Evolutionary conservation across 2,329 filamentous ascomycete genomes (phyloP).

Genomic region (Neonectria ditissima): DNA sequence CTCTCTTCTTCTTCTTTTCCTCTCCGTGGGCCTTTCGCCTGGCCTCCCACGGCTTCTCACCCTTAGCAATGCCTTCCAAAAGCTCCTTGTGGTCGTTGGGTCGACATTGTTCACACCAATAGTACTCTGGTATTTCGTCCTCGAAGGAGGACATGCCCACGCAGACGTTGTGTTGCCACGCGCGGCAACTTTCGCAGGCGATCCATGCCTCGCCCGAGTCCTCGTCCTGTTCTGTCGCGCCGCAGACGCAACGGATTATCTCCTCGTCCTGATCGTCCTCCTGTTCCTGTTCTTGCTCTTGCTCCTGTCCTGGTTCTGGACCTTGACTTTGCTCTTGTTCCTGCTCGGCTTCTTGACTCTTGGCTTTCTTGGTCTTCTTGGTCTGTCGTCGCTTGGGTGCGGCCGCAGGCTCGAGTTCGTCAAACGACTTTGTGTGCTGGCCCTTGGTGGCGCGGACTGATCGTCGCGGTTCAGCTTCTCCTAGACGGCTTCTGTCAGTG

Average conservation of each 20-base stretch:
- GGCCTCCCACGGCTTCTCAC: slow-evolving; percentile 89
- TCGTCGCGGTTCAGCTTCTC: slow-evolving; percentile 82
- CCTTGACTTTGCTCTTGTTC: slow-evolving; percentile 60
- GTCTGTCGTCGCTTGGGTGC: slow-evolving; percentile 65
- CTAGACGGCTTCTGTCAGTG: slow-evolving; percentile 45
- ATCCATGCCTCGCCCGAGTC: slow-evolving; percentile 94
- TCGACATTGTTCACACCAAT: slow-evolving; percentile 91
- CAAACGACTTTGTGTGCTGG: slow-evolving; percentile 90
- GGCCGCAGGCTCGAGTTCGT: slow-evolving; percentile 73
- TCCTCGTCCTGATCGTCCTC: slow-evolving; percentile 67
- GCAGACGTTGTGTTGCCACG: slow-evolving; percentile 98
- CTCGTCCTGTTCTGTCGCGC: slow-evolving; percentile 85
- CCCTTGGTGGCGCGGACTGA: slow-evolving; percentile 97
- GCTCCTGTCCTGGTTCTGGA: slow-evolving; percentile 67
- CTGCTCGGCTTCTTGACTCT: slow-evolving; percentile 71
- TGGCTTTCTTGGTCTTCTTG: slow-evolving; percentile 69
- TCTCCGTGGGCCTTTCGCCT: slow-evolving; percentile 72
- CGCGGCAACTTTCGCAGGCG: slow-evolving; percentile 90
- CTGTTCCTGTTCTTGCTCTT: slow-evolving; percentile 60
- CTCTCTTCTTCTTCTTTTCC: slow-evolving; percentile 68
- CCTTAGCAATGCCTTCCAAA: slow-evolving; percentile 79
- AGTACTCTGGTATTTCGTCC: slow-evolving; percentile 83
- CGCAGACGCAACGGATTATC: slow-evolving; percentile 93
- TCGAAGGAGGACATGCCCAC: slow-evolving; percentile 85
- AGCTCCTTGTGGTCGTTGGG: slow-evolving; percentile 87